Conservation (phyloP, 371 early-diverging fungal species). For the Furculomyces boomerangus region DNA sequence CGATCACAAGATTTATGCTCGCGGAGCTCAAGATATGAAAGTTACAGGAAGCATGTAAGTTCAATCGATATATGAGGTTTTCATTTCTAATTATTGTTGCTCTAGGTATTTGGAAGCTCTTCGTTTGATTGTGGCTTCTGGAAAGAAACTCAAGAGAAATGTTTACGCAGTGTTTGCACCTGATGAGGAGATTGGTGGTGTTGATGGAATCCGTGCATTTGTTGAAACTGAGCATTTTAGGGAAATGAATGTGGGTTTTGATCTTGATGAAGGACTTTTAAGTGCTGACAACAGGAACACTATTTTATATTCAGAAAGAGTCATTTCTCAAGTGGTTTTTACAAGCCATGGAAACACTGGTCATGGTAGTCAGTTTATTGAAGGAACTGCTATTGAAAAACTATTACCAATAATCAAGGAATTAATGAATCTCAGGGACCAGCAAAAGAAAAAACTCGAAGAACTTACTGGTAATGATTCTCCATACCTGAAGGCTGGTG, state of each 20-base stretch:
- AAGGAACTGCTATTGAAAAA: constrained; percentile 42
- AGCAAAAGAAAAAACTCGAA: constrained; percentile 19
- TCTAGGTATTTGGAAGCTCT: constrained; percentile 49
- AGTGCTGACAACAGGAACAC: not conserved
- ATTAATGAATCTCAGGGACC: constrained; percentile 36
- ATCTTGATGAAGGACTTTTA: constrained; percentile 37
- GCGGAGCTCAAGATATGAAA: constrained; percentile 78
- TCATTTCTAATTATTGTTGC: not conserved
- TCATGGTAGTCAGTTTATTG: constrained; percentile 56
- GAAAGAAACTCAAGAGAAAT: constrained; percentile 33
- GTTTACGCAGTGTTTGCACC: constrained; percentile 53
- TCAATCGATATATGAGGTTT: not conserved
- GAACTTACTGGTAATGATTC: constrained; percentile 6
- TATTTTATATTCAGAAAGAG: not conserved
- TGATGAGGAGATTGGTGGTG: constrained; percentile 70
- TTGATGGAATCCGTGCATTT: constrained; percentile 47
- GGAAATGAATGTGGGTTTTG: constrained; percentile 48
- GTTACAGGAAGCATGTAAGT: constrained; percentile 34
- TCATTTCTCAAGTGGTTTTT: constrained; percentile 17
- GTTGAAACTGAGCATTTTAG: constrained; percentile 37
- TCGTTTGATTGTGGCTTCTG: constrained; percentile 30
- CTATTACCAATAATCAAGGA: constrained; percentile 34
- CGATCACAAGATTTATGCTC: constrained; percentile 47
- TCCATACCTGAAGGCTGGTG: constrained; percentile 29
- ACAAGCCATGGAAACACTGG: constrained; percentile 40